These are phyloP conservation scores for Pestalotiopsis sp. DNA, from an alignment of 2,329 filamentous ascomycete species.

Conservation along the genomic window DNA sequence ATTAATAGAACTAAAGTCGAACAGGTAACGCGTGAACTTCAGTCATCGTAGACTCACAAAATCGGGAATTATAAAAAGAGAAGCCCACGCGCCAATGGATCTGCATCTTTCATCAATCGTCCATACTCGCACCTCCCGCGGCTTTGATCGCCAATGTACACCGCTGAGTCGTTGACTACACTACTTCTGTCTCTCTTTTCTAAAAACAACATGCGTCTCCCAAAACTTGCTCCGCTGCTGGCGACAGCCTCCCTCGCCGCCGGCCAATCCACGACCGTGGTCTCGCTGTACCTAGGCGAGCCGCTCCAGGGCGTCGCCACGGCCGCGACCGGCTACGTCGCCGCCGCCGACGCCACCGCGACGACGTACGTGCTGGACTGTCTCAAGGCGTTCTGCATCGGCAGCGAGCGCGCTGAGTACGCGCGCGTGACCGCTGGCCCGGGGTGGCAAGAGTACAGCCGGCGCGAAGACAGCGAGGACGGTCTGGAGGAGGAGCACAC, in stretches of 20 bases:
- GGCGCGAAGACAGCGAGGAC: not conserved
- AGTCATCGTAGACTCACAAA: not conserved
- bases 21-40: not conserved
- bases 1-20: not conserved
- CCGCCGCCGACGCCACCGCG: slow-evolving; percentile 1
- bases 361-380: slow-evolving; percentile 10
- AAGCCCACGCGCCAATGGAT: not conserved
- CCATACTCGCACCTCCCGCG: not conserved
- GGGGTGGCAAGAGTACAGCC: not conserved
- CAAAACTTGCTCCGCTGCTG: not conserved
- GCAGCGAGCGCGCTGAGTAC: slow-evolving; percentile 5
- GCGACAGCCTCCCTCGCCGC: not conserved
- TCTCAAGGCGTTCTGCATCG: not conserved
- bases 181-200: not conserved
- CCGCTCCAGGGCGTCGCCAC: not conserved
- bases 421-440: slow-evolving; percentile 6
- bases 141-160: not conserved
- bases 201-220: not conserved
- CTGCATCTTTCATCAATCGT: not conserved
- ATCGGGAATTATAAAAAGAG: not conserved
- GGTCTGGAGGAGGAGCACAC: not conserved
- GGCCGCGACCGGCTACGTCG: slow-evolving; percentile 9
- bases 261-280: not conserved
- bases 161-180: not conserved
- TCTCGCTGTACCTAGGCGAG: slow-evolving; percentile 2